A percentile compares a stretch with the other conserved stretches of the same genome.
Conservation (phyloP, 768 basidiomycete species). For the Termitomyces sp. region DNA sequence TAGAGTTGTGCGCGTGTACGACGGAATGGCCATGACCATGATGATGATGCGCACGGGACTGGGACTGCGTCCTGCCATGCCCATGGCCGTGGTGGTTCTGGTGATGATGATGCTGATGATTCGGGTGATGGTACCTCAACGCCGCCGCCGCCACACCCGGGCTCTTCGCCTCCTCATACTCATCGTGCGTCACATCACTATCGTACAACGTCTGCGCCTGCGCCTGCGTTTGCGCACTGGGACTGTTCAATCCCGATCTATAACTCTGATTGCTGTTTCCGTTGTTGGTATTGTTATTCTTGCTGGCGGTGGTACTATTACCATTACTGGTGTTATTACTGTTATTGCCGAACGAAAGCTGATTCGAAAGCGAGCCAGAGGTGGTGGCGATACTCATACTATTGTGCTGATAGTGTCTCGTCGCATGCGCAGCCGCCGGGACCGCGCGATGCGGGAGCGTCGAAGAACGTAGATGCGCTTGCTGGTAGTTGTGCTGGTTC, state of each 20-base stretch:
- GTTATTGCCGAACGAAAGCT: background rate
- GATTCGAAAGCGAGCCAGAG: background rate
- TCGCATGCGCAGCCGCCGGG: constrained; percentile 20
- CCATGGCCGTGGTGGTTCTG: background rate
- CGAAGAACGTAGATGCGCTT: constrained; percentile 37
- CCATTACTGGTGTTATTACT: constrained; percentile 6
- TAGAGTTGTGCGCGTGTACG: background rate
- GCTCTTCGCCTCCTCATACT: background rate
- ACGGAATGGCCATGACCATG: background rate
- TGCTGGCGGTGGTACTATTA: constrained; percentile 8
- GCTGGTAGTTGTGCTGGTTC: constrained; percentile 19
- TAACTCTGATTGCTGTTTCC: constrained; percentile 14
- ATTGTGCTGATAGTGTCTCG: constrained; percentile 41
- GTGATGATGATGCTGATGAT: constrained; percentile 9
- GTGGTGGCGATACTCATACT: constrained; percentile 34
- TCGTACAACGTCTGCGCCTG: constrained; percentile 6
- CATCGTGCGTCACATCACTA: constrained; percentile 1
- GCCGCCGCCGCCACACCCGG: background rate
- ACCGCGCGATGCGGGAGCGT: constrained; percentile 38
- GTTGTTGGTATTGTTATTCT: constrained; percentile 19
- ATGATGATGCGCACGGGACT: background rate
- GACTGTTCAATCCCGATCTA: constrained; percentile 4
- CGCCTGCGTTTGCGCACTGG: background rate
- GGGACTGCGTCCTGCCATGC: constrained; percentile 1
- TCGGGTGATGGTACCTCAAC: constrained; percentile 13